A percentile compares a stretch with the other conserved stretches of the same genome.
These are phyloP conservation scores for Camellia sinensis DNA, from an alignment of 148 eudicot genomes.

Conservation along the genomic window DNA sequence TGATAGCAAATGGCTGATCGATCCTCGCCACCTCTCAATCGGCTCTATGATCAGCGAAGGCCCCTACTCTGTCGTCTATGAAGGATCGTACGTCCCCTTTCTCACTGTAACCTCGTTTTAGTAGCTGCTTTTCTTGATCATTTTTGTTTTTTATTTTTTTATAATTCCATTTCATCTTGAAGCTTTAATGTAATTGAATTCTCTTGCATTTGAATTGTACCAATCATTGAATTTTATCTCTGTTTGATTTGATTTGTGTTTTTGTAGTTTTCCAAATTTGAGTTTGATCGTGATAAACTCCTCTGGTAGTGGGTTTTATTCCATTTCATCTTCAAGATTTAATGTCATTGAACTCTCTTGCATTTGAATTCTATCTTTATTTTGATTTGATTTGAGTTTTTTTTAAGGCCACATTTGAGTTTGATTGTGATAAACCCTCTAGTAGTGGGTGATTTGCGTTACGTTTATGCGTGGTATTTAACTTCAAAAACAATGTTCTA, in stretches of 20 bases:
- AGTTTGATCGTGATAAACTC: background rate
- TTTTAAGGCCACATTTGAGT: background rate
- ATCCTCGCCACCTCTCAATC: constrained; percentile 21
- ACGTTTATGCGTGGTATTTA: background rate
- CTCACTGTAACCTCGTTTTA: background rate
- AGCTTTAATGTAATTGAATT: background rate
- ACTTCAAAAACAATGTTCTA: background rate
- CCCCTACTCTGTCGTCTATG: constrained; percentile 26
- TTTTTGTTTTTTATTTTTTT: background rate
- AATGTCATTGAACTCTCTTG: background rate
- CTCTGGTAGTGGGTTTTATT: background rate
- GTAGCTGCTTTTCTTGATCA: background rate
- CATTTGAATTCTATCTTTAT: constrained; percentile 1
- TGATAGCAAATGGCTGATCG: constrained; percentile 23
- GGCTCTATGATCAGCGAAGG: constrained; percentile 30
- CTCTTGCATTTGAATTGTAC: constrained; percentile 6
- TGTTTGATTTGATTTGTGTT: background rate
- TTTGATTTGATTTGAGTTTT: background rate
- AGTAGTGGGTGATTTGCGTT: background rate
- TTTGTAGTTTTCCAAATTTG: background rate
- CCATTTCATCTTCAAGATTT: background rate
- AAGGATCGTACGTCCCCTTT: constrained; percentile 28
- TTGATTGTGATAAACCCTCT: background rate
- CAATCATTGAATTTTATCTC: background rate
- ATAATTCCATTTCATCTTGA: background rate